phyloP scores from a whole-genome alignment of 2,329 filamentous ascomycete genomes.

The Paraphaeosphaeria sporulosa region DNA sequence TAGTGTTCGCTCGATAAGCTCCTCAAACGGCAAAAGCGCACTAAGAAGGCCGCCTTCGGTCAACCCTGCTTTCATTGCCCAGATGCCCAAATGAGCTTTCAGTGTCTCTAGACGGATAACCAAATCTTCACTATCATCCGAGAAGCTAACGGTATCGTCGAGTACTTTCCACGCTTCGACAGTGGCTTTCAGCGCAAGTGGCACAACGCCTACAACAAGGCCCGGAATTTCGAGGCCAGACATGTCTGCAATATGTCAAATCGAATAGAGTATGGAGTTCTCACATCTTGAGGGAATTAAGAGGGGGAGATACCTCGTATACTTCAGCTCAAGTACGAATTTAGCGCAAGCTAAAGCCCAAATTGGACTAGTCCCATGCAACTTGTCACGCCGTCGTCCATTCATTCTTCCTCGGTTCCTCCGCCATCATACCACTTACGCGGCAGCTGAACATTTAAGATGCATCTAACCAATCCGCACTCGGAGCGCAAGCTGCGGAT shows the following conservation, averaged over 20 bases:
- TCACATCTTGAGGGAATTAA: background rate
- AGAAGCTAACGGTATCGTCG: slow-evolving; percentile 10
- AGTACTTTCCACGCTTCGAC: slow-evolving; percentile 9
- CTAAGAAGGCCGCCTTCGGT: background rate
- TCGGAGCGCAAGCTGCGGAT: background rate
- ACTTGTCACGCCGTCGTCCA: background rate
- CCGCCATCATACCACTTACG: background rate
- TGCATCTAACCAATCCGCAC: background rate
- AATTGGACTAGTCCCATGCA: background rate
- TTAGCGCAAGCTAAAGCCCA: background rate
- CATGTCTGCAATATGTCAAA: background rate
- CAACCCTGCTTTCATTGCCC: slow-evolving; percentile 11
- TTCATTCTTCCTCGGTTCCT: background rate
- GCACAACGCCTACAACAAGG: slow-evolving; percentile 9
- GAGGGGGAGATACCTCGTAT: background rate
- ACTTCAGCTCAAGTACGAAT: background rate
- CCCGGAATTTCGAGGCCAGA: slow-evolving; percentile 5
- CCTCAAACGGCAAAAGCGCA: slow-evolving; percentile 3
- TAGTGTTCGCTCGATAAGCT: slow-evolving; percentile 11
- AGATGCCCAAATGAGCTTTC: slow-evolving; percentile 13
- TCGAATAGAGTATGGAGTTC: too few relatives aligned
- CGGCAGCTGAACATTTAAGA: background rate
- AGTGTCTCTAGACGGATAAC: slow-evolving; percentile 8
- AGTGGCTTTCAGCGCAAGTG: slow-evolving; percentile 2
- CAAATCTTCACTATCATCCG: slow-evolving; percentile 8